A percentile compares a stretch with the other conserved stretches of the same genome.
Evolutionary conservation across 148 eudicot genomes (phyloP).

Genomic region (Cornus controversa): DNA sequence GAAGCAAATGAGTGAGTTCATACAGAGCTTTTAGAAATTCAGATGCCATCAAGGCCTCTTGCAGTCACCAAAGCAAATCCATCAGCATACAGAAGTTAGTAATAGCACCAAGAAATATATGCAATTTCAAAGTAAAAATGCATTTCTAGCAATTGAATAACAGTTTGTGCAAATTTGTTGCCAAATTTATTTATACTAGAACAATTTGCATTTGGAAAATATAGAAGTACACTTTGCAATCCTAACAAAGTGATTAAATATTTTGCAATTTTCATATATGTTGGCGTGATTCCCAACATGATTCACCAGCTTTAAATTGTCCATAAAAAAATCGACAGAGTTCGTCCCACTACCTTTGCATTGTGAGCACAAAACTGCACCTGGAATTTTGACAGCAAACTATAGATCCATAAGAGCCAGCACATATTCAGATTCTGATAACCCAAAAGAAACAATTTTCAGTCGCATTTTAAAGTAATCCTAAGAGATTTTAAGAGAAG

Average conservation of each 20-base stretch:
- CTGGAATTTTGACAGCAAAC: conserved; percentile 18
- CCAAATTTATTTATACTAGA: too few relatives aligned
- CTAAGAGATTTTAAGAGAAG: too few relatives aligned
- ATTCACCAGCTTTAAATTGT: conserved; percentile 50
- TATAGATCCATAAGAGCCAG: not conserved
- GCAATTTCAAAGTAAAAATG: not conserved
- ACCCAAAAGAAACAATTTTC: too few relatives aligned
- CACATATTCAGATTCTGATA: too few relatives aligned
- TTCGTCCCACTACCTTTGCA: conserved; percentile 54
- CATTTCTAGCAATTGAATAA: too few relatives aligned
- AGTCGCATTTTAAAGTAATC: too few relatives aligned
- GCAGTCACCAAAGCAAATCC: not conserved
- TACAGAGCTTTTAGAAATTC: conserved; percentile 22
- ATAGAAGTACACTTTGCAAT: not conserved
- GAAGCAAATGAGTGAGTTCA: conserved; percentile 55
- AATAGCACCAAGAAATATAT: not conserved
- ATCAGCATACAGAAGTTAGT: not conserved
- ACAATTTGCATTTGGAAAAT: too few relatives aligned
- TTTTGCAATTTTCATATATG: too few relatives aligned
- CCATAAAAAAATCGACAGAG: conserved; percentile 48
- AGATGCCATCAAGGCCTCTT: not conserved
- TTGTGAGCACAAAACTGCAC: conserved; percentile 40
- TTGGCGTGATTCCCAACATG: conserved; percentile 39
- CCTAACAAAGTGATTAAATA: not conserved
- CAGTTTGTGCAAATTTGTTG: too few relatives aligned